A percentile compares a stretch with the other conserved stretches of the same genome.
Evolutionary conservation across 2,329 filamentous ascomycete genomes (phyloP).

Genomic region (Pseudogymnoascus sp.): DNA sequence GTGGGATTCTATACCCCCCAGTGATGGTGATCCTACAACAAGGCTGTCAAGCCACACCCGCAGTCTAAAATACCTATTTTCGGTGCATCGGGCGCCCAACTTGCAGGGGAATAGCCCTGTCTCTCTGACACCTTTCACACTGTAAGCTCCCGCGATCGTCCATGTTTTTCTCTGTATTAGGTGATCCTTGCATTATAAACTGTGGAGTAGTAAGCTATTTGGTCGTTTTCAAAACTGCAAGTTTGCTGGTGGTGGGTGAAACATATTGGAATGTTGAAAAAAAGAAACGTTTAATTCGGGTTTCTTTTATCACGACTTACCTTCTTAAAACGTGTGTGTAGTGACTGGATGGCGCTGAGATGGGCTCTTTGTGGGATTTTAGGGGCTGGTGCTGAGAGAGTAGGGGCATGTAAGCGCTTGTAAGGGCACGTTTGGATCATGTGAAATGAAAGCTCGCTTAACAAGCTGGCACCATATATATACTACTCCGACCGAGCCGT

Average conservation of each 20-base stretch:
- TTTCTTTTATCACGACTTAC: neutral
- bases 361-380: too few relatives aligned
- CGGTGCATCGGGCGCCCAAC: neutral
- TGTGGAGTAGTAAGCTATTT: neutral
- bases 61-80: neutral
- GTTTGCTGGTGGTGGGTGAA: neutral
- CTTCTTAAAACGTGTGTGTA: neutral
- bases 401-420: neutral
- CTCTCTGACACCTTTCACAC: too few relatives aligned
- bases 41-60: neutral
- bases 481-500: too few relatives aligned
- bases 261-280: neutral
- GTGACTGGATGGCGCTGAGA: too few relatives aligned
- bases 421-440: neutral
- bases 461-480: neutral
- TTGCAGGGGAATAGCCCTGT: too few relatives aligned
- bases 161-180: neutral
- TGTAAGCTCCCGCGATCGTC: neutral
- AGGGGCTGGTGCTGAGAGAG: too few relatives aligned
- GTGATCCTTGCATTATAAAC: neutral
- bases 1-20: neutral
- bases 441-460: neutral
- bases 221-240: neutral
- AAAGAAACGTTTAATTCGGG: neutral
- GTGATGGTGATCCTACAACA: neutral